Evolutionary conservation across 2,329 filamentous ascomycete species (phyloP), one percentile per base, ranked within the genome.

Genomic region (Niveomyces coronatus): DNA sequence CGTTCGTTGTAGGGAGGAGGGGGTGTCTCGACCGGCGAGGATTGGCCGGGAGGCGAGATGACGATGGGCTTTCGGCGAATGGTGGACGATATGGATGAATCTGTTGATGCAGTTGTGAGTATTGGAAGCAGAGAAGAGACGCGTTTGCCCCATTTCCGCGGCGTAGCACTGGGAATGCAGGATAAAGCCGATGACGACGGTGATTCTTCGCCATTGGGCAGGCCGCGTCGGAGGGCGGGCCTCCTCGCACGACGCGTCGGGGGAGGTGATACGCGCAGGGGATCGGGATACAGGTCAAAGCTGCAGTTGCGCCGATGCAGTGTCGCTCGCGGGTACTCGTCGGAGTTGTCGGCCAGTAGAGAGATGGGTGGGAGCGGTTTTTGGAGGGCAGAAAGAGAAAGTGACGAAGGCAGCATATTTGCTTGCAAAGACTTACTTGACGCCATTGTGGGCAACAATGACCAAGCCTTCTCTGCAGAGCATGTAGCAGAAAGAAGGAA

Each of bases 341-440:
- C 27, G 35, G 23, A 28, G 35, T 45, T 44, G 40, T 41, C 39
- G 27, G 45, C 36, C 24, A 39, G 43, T 34, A 40, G n/a, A 40
- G 30, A 29, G 43, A 39, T 37, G 31, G 41, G 43, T 23, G 31
- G 39, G 40, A 41, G 43, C 34, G 35, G 43, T 35, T 28, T 43
- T 37, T 49, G 52, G 31, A 56, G 43, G 41, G 51, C 49, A 45
- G 52, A 53, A 49, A 63, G 55, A 45, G 60, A 59, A 45, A 56
- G 44, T 41, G 56, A 56, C 48, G 56, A 53, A 47, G 57, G 52
- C 45, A 64, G 52, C 38, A 56, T 48, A 42, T 55, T 53, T 37
- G 57, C 55, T 52, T 59, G 54, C 49, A 58, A 54, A 45, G 59
- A 65, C 62, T 65, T 67, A 62, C 60, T 61, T 50, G 63, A 64